Evolutionary conservation across 192 early-diverging fungal genomes (phyloP).

Genomic region (Funneliformis mosseae): DNA sequence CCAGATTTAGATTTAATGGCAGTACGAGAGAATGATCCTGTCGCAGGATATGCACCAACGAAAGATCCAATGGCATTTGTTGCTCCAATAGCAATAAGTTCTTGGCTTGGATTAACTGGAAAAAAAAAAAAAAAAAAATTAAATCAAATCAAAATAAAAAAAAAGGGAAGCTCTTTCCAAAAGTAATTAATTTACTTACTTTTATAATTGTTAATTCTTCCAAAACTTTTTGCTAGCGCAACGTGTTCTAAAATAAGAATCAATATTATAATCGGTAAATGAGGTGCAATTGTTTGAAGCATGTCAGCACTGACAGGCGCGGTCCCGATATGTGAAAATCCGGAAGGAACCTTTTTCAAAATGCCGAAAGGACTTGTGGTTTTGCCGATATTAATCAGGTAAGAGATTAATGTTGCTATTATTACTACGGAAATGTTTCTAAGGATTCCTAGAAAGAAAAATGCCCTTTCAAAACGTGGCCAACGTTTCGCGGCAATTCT

Average conservation of each 20-base stretch:
- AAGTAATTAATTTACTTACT: conserved; percentile 45
- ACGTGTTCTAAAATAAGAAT: conserved; percentile 89
- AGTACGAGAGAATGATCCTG: conserved; percentile 92
- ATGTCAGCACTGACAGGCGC: conserved; percentile 35
- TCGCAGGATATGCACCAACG: conserved; percentile 85
- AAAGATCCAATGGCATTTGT: conserved; percentile 86
- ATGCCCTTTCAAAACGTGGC: conserved; percentile 47
- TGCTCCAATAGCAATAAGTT: conserved; percentile 85
- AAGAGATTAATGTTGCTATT: conserved; percentile 75
- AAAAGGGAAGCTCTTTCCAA: too few species aligned
- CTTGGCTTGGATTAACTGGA: conserved; percentile 74
- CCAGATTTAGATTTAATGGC: conserved; percentile 92
- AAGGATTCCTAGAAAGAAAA: conserved; percentile 70
- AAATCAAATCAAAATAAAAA: background rate
- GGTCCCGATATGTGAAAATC: conserved; percentile 65
- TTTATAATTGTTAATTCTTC: conserved; percentile 81
- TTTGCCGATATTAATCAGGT: conserved; percentile 52
- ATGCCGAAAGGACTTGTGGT: conserved; percentile 58
- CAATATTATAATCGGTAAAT: conserved; percentile 61
- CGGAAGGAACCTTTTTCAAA: conserved; percentile 73
- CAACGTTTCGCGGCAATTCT: conserved; percentile 46
- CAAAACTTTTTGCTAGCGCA: conserved; percentile 87
- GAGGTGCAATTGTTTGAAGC: background rate
- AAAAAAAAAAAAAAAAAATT: background rate
- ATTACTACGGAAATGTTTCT: conserved; percentile 77